These are phyloP conservation scores for Fusarium euwallaceae DNA, from an alignment of 2,329 filamentous ascomycete genomes.

Conservation along the genomic window DNA sequence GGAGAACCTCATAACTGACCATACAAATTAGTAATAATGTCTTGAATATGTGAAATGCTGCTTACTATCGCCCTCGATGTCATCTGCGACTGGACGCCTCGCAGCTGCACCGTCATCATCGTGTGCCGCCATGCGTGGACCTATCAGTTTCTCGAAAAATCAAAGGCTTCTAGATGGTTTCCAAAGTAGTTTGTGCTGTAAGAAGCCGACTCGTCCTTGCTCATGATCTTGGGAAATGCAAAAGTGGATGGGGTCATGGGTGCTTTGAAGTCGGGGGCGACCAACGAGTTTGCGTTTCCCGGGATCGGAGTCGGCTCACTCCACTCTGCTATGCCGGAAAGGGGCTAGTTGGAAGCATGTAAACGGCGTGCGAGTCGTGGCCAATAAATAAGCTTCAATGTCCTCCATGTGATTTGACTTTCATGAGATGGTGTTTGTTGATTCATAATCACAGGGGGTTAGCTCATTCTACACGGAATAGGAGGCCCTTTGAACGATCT, in stretches of 20 bases:
- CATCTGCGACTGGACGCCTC: constrained; percentile 6
- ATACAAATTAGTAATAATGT: constrained; percentile 4
- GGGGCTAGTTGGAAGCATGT: not conserved
- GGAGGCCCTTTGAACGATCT: not conserved
- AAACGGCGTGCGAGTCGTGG: not conserved
- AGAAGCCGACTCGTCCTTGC: not conserved
- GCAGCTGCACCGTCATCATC: not conserved
- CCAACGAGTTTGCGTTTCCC: constrained; percentile 1
- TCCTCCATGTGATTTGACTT: not conserved
- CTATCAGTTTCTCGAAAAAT: not conserved
- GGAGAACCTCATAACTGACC: constrained; percentile 31
- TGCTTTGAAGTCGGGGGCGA: not conserved
- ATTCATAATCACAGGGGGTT: not conserved
- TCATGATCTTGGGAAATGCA: not conserved
- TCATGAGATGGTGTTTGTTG: not conserved
- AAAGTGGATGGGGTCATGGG: not conserved
- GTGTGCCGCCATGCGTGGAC: constrained; percentile 1
- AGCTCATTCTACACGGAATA: not conserved
- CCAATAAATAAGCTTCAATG: not conserved
- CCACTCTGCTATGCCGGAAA: not conserved
- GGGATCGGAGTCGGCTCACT: not conserved
- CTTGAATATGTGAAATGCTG: not conserved
- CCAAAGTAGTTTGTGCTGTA: not conserved
- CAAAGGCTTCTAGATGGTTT: not conserved
- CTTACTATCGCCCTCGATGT: constrained; percentile 34